Conservation (phyloP, 345 rosid species). For the Carallia brachiata region DNA sequence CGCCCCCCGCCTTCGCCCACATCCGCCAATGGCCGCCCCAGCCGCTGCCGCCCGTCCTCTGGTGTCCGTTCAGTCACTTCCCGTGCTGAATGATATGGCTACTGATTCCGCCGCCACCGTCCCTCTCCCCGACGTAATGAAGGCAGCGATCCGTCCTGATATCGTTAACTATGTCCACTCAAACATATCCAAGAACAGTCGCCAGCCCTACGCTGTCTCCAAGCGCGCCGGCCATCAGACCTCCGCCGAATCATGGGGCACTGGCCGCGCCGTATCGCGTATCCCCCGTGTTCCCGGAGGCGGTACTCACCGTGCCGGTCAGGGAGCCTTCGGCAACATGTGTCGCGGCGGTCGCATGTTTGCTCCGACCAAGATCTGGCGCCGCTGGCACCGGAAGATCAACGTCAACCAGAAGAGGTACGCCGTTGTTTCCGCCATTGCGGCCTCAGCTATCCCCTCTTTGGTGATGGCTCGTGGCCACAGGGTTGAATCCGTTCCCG, state of each 20-base stretch:
- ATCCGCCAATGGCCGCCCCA: slow-evolving; percentile 21
- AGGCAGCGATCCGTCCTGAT: slow-evolving; percentile 81
- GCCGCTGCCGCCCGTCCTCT: slow-evolving; percentile 76
- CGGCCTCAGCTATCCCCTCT: slow-evolving; percentile 82
- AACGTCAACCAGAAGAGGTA: slow-evolving; percentile 87
- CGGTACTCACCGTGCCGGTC: slow-evolving; percentile 99
- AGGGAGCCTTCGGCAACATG: slow-evolving; percentile 99
- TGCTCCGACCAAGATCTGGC: slow-evolving; percentile 97
- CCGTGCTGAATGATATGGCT: slow-evolving; percentile 63
- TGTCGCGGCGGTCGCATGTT: slow-evolving; percentile 99
- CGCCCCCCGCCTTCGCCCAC: background rate
- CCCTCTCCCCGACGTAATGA: slow-evolving; percentile 73
- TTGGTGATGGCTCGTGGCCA: slow-evolving; percentile 98
- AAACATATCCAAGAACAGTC: slow-evolving; percentile 78
- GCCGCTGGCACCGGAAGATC: slow-evolving; percentile 91
- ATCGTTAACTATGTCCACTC: slow-evolving; percentile 67
- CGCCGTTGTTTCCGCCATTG: slow-evolving; percentile 87
- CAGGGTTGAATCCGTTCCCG: slow-evolving; percentile 72
- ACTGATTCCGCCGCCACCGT: slow-evolving; percentile 61
- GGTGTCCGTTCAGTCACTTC: slow-evolving; percentile 63
- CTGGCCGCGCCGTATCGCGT: slow-evolving; percentile 99
- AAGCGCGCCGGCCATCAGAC: slow-evolving; percentile 95
- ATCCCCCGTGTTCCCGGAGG: slow-evolving; percentile 99
- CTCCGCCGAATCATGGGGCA: slow-evolving; percentile 99
- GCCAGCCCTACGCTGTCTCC: slow-evolving; percentile 96